Conservation (phyloP, 23 red algal species). For the Gracilaria domingensis region DNA sequence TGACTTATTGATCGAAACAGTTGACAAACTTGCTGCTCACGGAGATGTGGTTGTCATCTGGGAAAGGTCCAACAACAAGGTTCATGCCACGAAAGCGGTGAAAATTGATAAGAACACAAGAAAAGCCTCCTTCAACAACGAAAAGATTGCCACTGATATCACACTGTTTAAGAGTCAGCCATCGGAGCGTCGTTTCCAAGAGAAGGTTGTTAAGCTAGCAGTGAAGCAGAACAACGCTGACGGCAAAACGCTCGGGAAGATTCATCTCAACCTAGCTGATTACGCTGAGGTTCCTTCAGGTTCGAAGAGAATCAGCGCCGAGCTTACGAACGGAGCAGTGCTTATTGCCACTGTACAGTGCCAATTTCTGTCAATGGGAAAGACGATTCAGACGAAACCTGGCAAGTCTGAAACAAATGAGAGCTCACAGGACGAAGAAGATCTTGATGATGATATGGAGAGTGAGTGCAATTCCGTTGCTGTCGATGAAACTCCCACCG, state of each 20-base stretch:
- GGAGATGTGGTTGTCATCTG: constrained; percentile 73
- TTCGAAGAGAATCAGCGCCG: constrained; percentile 72
- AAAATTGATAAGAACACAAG: constrained; percentile 72
- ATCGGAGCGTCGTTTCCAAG: constrained; percentile 72
- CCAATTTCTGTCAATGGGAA: constrained; percentile 83
- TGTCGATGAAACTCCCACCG: constrained; percentile 40
- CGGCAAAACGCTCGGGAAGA: constrained; percentile 84
- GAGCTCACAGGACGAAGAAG: constrained; percentile 34
- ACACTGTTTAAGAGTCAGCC: constrained; percentile 74
- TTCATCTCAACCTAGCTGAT: constrained; percentile 86
- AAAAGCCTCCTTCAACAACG: constrained; percentile 71
- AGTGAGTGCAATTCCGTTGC: constrained; percentile 32
- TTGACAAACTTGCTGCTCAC: constrained; percentile 73
- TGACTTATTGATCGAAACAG: constrained; percentile 62
- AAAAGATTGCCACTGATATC: constrained; percentile 67
- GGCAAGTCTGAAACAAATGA: constrained; percentile 38
- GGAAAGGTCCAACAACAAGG: constrained; percentile 70
- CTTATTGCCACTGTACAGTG: constrained; percentile 76
- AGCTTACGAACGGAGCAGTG: constrained; percentile 71
- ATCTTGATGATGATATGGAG: constrained; percentile 50
- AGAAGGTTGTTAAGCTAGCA: constrained; percentile 79
- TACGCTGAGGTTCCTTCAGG: constrained; percentile 84
- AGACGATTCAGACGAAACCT: constrained; percentile 36
- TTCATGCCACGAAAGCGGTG: constrained; percentile 62
- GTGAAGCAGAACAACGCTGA: constrained; percentile 60